Conservation (phyloP, 1,284 basidiomycete species). For the Sanghuangporus weigelae region DNA sequence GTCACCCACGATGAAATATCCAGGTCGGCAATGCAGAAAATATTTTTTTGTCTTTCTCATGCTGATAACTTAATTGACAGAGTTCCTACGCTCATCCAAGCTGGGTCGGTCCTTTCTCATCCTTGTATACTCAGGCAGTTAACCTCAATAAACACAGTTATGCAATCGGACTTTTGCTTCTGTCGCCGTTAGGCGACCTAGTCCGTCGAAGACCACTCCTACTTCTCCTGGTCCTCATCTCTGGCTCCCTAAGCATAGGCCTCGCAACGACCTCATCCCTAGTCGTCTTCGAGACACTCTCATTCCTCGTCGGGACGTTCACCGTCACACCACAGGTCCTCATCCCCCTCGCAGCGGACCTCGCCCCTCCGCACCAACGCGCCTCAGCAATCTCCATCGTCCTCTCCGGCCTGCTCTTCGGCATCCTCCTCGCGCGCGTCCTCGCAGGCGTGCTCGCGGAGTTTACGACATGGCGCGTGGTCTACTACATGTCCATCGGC, state of each 20-base stretch:
- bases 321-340: constrained; percentile 57
- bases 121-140: neutral
- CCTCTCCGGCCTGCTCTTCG: constrained; percentile 61
- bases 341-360: constrained; percentile 59
- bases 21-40: constrained; percentile 11
- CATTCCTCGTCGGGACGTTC: constrained; percentile 50
- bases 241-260: constrained; percentile 49
- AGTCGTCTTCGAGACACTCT: constrained; percentile 48
- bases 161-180: constrained; percentile 51
- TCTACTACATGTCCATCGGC: constrained; percentile 63
- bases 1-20: constrained; percentile 32
- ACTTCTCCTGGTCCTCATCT: constrained; percentile 40
- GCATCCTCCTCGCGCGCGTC: constrained; percentile 66
- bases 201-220: constrained; percentile 53
- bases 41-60: neutral
- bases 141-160: constrained; percentile 34
- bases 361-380: constrained; percentile 57
- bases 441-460: constrained; percentile 63
- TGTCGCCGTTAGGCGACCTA: constrained; percentile 65
- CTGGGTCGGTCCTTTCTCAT: constrained; percentile 23
- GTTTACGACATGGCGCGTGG: constrained; percentile 54
- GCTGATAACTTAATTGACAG: constrained; percentile 10
- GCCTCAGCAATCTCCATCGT: constrained; percentile 64
- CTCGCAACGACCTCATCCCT: constrained; percentile 46
- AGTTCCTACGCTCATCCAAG: constrained; percentile 37